phyloP scores from a whole-genome alignment of 192 early-diverging fungal species.

The Entophlyctis helioformis region DNA sequence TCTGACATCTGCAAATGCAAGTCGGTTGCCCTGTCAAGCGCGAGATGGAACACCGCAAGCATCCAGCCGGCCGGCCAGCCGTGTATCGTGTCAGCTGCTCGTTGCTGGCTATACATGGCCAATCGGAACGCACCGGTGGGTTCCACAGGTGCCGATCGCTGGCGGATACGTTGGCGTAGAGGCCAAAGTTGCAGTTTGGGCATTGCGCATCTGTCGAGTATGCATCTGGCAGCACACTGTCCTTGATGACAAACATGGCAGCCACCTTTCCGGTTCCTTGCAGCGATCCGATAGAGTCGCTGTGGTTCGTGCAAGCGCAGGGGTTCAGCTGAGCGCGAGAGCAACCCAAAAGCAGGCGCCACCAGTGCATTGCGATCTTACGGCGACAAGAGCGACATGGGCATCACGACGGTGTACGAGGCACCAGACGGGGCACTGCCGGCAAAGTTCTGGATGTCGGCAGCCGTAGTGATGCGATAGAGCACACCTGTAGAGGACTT shows the following conservation, averaged over 20 bases:
- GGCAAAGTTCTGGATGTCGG: slow-evolving; percentile 38
- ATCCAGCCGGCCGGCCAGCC: background rate
- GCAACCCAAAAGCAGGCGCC: background rate
- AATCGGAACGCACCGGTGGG: slow-evolving; percentile 31
- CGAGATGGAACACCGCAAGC: background rate
- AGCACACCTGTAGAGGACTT: slow-evolving; percentile 54
- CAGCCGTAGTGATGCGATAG: slow-evolving; percentile 29
- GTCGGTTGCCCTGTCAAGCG: slow-evolving; percentile 41
- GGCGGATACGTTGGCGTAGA: slow-evolving; percentile 39
- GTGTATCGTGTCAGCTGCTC: background rate
- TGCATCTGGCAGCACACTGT: slow-evolving; percentile 17
- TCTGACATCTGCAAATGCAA: slow-evolving; percentile 40
- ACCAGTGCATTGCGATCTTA: slow-evolving; percentile 5
- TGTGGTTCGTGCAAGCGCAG: slow-evolving; percentile 10
- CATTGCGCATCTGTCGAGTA: slow-evolving; percentile 49
- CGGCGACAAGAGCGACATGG: slow-evolving; percentile 48
- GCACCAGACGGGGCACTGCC: slow-evolving; percentile 13
- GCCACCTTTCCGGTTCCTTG: slow-evolving; percentile 31
- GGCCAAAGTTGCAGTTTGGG: slow-evolving; percentile 59
- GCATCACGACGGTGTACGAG: slow-evolving; percentile 51
- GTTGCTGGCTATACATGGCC: background rate
- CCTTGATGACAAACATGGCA: slow-evolving; percentile 38
- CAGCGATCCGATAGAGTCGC: slow-evolving; percentile 31
- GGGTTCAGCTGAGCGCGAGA: background rate
- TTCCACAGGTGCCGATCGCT: slow-evolving; percentile 50